phyloP scores from a whole-genome alignment of 352 stramenopile species.

The Globisporangium cystogenes region DNA sequence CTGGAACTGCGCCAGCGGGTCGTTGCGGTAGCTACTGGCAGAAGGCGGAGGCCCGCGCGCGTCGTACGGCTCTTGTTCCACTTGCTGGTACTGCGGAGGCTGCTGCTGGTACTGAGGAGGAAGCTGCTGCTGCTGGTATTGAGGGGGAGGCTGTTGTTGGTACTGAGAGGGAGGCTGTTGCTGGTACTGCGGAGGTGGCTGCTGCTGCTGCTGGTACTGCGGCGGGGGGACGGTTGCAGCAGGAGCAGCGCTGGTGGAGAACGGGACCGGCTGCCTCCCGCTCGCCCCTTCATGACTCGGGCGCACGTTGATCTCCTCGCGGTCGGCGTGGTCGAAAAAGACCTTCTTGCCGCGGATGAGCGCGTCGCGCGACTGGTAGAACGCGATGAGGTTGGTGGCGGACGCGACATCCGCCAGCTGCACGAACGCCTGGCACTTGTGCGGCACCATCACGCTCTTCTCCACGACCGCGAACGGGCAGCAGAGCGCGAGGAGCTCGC shows the following conservation, averaged over 20 bases:
- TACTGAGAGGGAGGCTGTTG: constrained; percentile 3
- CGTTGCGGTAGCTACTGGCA: constrained; percentile 3
- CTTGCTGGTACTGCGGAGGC: constrained; percentile 1
- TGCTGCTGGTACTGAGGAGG: neutral
- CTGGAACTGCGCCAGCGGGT: neutral
- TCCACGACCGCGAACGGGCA: constrained; percentile 79
- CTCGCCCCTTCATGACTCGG: constrained; percentile 8
- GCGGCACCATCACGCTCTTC: constrained; percentile 67
- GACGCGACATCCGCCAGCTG: constrained; percentile 62
- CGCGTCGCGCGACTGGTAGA: constrained; percentile 73
- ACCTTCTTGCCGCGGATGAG: constrained; percentile 77
- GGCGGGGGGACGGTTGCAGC: neutral
- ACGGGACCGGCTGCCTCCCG: neutral
- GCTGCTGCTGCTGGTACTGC: constrained; percentile 1
- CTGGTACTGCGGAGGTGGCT: constrained; percentile 8
- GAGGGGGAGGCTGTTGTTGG: constrained; percentile 15
- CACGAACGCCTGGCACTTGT: constrained; percentile 77
- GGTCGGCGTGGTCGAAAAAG: constrained; percentile 70
- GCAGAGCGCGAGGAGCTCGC: constrained; percentile 74
- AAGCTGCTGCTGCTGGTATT: constrained; percentile 13
- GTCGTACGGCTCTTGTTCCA: constrained; percentile 17
- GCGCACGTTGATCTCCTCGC: constrained; percentile 49
- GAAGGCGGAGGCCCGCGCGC: neutral
- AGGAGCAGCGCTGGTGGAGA: neutral
- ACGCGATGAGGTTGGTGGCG: constrained; percentile 66